Evolutionary conservation across 2,329 filamentous ascomycete species (phyloP), one percentile per base, ranked within the genome.

Genomic region (Pyrenophora seminiperda): DNA sequence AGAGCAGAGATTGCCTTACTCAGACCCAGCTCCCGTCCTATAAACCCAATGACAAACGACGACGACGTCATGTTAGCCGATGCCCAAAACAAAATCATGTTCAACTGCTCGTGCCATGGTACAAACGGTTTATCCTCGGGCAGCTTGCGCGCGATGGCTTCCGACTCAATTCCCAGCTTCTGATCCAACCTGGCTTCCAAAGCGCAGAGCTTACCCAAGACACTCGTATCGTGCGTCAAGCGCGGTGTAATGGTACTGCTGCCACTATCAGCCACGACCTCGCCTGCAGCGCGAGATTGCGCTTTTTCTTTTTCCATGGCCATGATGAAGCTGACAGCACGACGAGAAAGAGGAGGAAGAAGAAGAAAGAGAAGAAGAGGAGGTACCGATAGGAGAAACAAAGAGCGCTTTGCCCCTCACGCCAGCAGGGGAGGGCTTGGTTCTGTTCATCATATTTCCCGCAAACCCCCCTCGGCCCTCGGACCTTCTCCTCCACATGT

Each of bases 1-100:
- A n/a, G n/a, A n/a, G n/a, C n/a, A n/a, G n/a, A n/a, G n/a, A n/a
- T n/a, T n/a, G n/a, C 41, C 59, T 62, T 58, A 62, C 59, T 72
- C 33, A 81, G 63, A 1, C 77, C 77, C 50, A 80, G 80, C 51
- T 78, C 73, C 48, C 75, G 76, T 4, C 79, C 79, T 3, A 82
- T 63, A 40, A 81, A 37, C 68, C 79, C 40, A 51, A 54, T 50
- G 47, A 71, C 59, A 73, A 67, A 56, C 69, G 75, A 42, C 58
- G 56, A 77, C 63, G 63, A 78, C 68, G 61, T 74, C 74, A 55
- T 75, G 1, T 61, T 76, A 37, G 76, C 63, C 1, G 73, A 75
- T 53, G 71, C 77, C 76, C 76, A 78, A 31, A 78, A 56, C 37
- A 76, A 71, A 51, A 77, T 77, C 57, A 75, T 72, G 53, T 46